A percentile compares a stretch with the other conserved stretches of the same genome.
Evolutionary conservation across 2,329 filamentous ascomycete genomes (phyloP).

Genomic region (Trichoderma cornu-damae): DNA sequence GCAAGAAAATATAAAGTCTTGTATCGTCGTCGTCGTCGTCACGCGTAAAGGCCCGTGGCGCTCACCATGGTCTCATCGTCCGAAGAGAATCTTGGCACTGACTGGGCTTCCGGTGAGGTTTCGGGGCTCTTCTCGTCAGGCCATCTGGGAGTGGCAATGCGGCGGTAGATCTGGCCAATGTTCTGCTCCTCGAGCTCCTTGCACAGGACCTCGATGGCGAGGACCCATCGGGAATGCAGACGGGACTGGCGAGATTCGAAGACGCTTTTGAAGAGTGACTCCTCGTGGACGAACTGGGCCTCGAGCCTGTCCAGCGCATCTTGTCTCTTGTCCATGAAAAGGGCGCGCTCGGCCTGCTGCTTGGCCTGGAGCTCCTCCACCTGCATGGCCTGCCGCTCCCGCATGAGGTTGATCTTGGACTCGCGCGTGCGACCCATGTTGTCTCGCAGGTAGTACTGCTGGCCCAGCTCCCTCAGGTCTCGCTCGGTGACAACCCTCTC

Average conservation of each 20-base stretch:
- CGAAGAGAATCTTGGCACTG: too few species aligned
- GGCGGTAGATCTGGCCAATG: slow-evolving; percentile 38
- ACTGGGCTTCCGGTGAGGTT: too few species aligned
- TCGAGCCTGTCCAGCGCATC: slow-evolving; percentile 47
- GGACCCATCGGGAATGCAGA: slow-evolving; percentile 47
- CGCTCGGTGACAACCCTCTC: slow-evolving; percentile 53
- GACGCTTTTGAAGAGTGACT: slow-evolving; percentile 41
- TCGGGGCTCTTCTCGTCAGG: slow-evolving; percentile 25
- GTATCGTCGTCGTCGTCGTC: not conserved
- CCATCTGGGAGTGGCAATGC: slow-evolving; percentile 32
- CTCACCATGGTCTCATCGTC: too few species aligned
- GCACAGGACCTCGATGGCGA: slow-evolving; percentile 49
- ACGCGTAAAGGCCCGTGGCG: too few species aligned
- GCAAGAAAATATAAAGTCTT: not conserved
- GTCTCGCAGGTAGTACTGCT: slow-evolving; percentile 57
- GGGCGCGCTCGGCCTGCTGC: slow-evolving; percentile 49
- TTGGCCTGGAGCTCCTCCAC: slow-evolving; percentile 54
- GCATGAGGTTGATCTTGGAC: slow-evolving; percentile 58
- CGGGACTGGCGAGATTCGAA: slow-evolving; percentile 44
- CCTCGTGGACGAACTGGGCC: slow-evolving; percentile 45
- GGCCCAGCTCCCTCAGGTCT: slow-evolving; percentile 53
- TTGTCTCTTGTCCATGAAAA: slow-evolving; percentile 41
- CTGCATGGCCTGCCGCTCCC: slow-evolving; percentile 57
- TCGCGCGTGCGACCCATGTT: slow-evolving; percentile 55
- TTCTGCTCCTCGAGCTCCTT: slow-evolving; percentile 46